phyloP scores from a whole-genome alignment of 2,329 filamentous ascomycete species.

The Aureobasidium subglaciale region DNA sequence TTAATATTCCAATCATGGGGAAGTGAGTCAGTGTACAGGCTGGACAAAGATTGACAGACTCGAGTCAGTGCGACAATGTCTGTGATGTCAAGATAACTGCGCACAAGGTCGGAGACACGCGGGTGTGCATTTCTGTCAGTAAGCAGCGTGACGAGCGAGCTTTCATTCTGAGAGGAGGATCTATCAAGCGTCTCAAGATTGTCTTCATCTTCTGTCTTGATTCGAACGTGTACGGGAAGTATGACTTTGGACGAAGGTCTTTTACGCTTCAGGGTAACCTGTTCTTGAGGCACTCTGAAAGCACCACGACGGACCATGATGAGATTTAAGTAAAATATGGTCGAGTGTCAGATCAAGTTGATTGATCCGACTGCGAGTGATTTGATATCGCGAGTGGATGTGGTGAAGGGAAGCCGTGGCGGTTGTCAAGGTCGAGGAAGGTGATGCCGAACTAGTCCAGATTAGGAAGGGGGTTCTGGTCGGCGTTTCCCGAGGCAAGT shows the following conservation, averaged over 20 bases:
- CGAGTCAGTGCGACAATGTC: background rate
- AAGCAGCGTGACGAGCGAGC: background rate
- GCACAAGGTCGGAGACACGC: background rate
- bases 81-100: background rate
- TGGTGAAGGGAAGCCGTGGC: background rate
- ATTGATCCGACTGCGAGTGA: too few species aligned
- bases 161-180: background rate
- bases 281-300: background rate
- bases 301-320: background rate
- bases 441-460: background rate
- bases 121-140: background rate
- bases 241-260: background rate
- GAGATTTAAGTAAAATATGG: too few species aligned
- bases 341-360: too few species aligned
- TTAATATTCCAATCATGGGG: background rate
- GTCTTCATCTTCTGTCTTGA: background rate
- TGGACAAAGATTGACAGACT: background rate
- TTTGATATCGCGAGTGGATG: too few species aligned
- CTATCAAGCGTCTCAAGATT: background rate
- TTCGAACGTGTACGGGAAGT: background rate
- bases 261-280: background rate
- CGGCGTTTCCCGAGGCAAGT: background rate
- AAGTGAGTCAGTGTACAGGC: background rate
- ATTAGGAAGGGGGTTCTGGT: background rate
- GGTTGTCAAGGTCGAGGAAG: background rate